A percentile compares a stretch with the other conserved stretches of the same genome.
These are phyloP conservation scores for Tylopilus sp. DNA, from an alignment of 1,284 basidiomycete genomes.

Conservation along the genomic window DNA sequence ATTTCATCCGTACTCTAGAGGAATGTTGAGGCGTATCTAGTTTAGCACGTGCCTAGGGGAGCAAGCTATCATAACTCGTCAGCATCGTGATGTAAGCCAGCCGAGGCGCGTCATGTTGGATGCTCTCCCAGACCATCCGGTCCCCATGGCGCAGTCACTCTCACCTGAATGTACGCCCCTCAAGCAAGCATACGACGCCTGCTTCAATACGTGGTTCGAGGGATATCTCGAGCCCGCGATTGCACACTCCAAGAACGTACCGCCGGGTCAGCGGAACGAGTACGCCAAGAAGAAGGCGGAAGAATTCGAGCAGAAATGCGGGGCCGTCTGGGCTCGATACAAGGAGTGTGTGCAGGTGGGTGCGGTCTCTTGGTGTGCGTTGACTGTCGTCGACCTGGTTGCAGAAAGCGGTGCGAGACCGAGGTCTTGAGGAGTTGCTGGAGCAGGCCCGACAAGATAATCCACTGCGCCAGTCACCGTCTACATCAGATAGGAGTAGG, in stretches of 20 bases:
- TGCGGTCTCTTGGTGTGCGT: not conserved
- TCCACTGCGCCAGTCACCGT: constrained; percentile 57
- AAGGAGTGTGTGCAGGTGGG: constrained; percentile 73
- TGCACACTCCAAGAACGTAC: constrained; percentile 40
- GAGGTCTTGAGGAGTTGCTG: constrained; percentile 72
- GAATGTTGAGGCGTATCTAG: constrained; percentile 28
- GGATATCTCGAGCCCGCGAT: constrained; percentile 85
- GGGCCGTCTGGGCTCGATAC: constrained; percentile 76
- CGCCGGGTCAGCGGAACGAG: constrained; percentile 38
- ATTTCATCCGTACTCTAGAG: constrained; percentile 28
- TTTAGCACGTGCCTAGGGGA: not conserved
- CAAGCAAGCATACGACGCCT: constrained; percentile 86
- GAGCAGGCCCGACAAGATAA: constrained; percentile 81
- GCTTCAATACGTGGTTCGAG: constrained; percentile 97
- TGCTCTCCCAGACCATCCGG: not conserved
- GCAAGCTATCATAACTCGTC: no score
- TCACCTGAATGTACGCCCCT: constrained; percentile 82
- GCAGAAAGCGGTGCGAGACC: constrained; percentile 80
- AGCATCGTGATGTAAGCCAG: constrained; percentile 22
- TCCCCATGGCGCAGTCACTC: constrained; percentile 65
- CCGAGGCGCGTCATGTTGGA: not conserved
- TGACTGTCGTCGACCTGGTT: constrained; percentile 3
- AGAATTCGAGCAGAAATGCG: constrained; percentile 82
- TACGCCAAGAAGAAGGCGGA: constrained; percentile 59
- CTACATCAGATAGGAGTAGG: constrained; percentile 10